These are phyloP conservation scores for Trichophyton mentagrophytes DNA, from an alignment of 2,329 filamentous ascomycete genomes.

Conservation along the genomic window DNA sequence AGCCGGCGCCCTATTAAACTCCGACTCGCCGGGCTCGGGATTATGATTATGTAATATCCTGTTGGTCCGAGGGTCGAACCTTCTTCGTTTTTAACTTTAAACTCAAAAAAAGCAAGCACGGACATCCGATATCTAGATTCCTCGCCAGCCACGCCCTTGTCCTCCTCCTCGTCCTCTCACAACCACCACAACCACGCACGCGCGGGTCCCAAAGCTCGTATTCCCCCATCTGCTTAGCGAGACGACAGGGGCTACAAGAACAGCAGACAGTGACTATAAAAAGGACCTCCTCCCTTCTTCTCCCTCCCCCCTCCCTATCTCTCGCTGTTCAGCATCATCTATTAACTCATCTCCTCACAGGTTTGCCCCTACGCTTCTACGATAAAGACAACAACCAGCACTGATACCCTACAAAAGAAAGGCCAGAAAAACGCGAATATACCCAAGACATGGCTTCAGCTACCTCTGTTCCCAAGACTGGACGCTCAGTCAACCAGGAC, in stretches of 20 bases:
- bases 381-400: neutral
- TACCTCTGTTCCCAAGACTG: conserved; percentile 4
- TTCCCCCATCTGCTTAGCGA: neutral
- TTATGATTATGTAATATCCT: conserved; percentile 3
- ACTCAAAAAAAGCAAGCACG: neutral
- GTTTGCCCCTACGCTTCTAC: neutral
- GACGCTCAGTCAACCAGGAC: conserved; percentile 10
- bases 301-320: neutral
- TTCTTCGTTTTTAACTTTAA: neutral
- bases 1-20: no score
- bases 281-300: neutral
- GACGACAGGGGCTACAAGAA: neutral
- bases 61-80: neutral
- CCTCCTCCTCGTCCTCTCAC: neutral
- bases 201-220: neutral
- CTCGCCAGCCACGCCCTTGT: no score
- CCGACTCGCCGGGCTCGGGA: neutral
- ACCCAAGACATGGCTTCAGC: neutral
- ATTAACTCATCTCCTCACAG: neutral
- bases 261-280: neutral
- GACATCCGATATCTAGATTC: neutral
- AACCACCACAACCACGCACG: neutral
- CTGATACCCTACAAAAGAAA: neutral
- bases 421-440: no score
- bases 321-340: neutral